phyloP scores from a whole-genome alignment of 306 rosid genomes.

The Rosa lucieae region DNA sequence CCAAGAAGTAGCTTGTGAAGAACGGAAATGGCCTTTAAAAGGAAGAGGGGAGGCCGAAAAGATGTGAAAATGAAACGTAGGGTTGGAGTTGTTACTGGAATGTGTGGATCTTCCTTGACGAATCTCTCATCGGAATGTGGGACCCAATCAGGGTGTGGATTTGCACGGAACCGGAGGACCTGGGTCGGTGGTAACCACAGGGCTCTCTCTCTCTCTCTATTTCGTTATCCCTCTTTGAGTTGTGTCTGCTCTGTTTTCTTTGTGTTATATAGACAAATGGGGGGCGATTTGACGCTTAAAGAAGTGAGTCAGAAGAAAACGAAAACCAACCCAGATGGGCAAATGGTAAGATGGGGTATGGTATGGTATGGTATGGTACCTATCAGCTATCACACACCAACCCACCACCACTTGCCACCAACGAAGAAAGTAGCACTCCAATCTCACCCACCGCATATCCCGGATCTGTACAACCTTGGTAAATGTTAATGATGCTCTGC shows the following conservation, averaged over 20 bases:
- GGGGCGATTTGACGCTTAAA: not conserved
- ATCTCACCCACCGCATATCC: slow-evolving; percentile 8
- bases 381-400: slow-evolving; percentile 1
- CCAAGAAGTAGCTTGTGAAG: not conserved
- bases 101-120: slow-evolving; percentile 29
- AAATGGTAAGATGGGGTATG: too few relatives aligned
- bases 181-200: slow-evolving; percentile 6
- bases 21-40: not conserved
- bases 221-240: not conserved
- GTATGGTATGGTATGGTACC: not conserved
- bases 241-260: slow-evolving; percentile 3
- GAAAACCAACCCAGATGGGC: not conserved
- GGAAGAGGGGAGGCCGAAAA: not conserved
- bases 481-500: not conserved
- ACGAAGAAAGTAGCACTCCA: not conserved
- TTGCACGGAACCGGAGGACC: slow-evolving; percentile 12
- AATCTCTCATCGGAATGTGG: slow-evolving; percentile 18
- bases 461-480: not conserved
- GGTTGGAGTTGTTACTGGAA: slow-evolving; percentile 28
- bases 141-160: slow-evolving; percentile 26
- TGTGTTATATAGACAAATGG: not conserved
- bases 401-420: slow-evolving; percentile 11
- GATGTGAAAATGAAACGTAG: slow-evolving; percentile 26
- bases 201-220: not conserved
- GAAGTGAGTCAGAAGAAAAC: not conserved